Evolutionary conservation across 2,329 filamentous ascomycete genomes (phyloP), one percentile per base, ranked within the genome.

Genomic region (Sporothrix mexicana): DNA sequence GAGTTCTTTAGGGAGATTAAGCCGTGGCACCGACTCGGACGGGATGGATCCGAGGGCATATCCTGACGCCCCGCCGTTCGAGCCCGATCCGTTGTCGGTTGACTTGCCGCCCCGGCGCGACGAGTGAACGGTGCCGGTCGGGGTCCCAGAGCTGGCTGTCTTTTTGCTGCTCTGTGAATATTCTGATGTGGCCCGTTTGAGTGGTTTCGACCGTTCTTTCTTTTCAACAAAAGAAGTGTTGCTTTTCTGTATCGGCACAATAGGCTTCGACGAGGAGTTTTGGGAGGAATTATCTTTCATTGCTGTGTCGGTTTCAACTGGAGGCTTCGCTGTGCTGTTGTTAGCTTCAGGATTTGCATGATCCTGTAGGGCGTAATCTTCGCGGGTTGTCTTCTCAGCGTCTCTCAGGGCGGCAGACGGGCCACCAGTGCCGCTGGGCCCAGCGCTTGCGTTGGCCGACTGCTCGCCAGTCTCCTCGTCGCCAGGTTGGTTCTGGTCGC

Each of bases 1-100:
- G 1, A 87, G 69, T 36, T 69, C 64, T 1, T 80, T 77, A 3
- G 81, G 80, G 0, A 81, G 77, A 66, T 81, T 78, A 12, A 75
- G 53, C n/a, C 83, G 80, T 0, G 81, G 72, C 10, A 79, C 77
- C 6, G 82, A 81, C 3, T 80, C 74, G 0, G 69, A 47, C 0
- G 73, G 25, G 2, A 59, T 7, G 10, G 69, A 70, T 3, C 67
- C 70, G 49, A 71, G 17, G 62, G 75, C 41, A 36, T 74, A 47
- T 57, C 72, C 70, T 17, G 74, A 67, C 10, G 67, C 66, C 12
- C 20, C 43, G 4, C 45, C 64, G 12, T 23, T 15, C 20, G 6
- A n/a, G 17, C 3, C 67, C 61, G 41, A 43, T 67, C 30, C 30
- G 30, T 43, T 71, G 55, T 64, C 66, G 17, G 17, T 15, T 15